Conservation (phyloP, 2,329 filamentous ascomycete genomes). For the Fusarium sarcochroum region DNA sequence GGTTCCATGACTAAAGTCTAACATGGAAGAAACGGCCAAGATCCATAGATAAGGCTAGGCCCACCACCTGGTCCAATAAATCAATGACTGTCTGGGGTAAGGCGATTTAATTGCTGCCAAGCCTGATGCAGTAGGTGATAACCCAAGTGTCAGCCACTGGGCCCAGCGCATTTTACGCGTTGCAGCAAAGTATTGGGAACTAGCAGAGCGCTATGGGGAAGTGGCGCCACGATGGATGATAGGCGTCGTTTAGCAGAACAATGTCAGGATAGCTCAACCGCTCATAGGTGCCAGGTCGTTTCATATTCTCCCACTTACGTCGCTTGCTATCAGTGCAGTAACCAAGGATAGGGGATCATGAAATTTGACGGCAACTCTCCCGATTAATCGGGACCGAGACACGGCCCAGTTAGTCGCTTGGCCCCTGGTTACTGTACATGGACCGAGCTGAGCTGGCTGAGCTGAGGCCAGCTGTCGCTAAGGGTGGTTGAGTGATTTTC, state of each 20-base stretch:
- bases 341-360: background rate
- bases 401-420: conserved; percentile 6
- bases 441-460: background rate
- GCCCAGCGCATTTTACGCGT: background rate
- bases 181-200: conserved; percentile 1
- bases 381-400: conserved; percentile 2
- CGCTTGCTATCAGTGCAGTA: too few species aligned
- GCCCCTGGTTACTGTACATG: conserved; percentile 10
- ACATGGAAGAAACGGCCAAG: conserved; percentile 6
- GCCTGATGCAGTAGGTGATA: conserved; percentile 17
- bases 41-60: background rate
- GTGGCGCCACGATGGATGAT: conserved; percentile 26
- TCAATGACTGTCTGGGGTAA: conserved; percentile 2
- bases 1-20: background rate
- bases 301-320: background rate
- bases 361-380: background rate
- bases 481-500: background rate
- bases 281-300: background rate
- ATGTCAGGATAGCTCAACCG: too few species aligned
- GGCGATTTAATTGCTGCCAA: conserved; percentile 4
- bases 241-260: background rate
- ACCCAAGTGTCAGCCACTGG: conserved; percentile 16
- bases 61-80: background rate
- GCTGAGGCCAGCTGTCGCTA: conserved; percentile 7
- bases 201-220: background rate